These are phyloP conservation scores for Streptanthus diversifolius DNA, from an alignment of 345 rosid species.

Conservation along the genomic window DNA sequence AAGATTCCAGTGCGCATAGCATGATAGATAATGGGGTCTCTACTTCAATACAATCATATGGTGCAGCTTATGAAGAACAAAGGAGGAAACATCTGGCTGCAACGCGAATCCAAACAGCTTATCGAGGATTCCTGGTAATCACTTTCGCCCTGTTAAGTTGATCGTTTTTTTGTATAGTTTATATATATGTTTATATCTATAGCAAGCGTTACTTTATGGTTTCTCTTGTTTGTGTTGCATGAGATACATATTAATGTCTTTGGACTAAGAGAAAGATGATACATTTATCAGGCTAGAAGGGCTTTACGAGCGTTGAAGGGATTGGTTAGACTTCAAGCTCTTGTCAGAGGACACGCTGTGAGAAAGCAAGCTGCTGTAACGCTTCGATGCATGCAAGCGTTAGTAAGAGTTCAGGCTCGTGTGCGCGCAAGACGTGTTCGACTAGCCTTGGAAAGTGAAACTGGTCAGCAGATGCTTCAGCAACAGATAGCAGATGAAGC, in stretches of 20 bases:
- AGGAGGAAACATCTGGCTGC: conserved; percentile 69
- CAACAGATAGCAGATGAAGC: conserved; percentile 77
- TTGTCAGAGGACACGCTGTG: conserved; percentile 96
- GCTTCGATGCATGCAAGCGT: conserved; percentile 99
- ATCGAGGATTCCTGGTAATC: conserved; percentile 93
- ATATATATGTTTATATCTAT: background rate
- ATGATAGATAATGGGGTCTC: conserved; percentile 47
- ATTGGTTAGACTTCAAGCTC: conserved; percentile 96
- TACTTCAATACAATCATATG: conserved; percentile 50
- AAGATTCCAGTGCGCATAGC: conserved; percentile 39
- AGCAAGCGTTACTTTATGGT: background rate
- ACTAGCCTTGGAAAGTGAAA: conserved; percentile 84
- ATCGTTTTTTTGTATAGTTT: background rate
- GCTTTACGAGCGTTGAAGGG: conserved; percentile 97
- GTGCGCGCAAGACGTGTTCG: conserved; percentile 97
- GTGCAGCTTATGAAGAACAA: conserved; percentile 41
- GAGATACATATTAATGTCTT: background rate
- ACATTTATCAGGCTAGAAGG: conserved; percentile 76
- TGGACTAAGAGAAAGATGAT: conserved; percentile 19
- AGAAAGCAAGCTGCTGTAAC: conserved; percentile 99
- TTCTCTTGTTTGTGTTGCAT: background rate
- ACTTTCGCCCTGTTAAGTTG: background rate
- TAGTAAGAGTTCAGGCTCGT: conserved; percentile 99
- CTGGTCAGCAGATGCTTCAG: conserved; percentile 67
- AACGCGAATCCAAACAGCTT: conserved; percentile 81